Evolutionary conservation across 768 basidiomycete genomes (phyloP), one percentile per base, ranked within the genome.

Genomic region (Brasilioporus rufonigricans): DNA sequence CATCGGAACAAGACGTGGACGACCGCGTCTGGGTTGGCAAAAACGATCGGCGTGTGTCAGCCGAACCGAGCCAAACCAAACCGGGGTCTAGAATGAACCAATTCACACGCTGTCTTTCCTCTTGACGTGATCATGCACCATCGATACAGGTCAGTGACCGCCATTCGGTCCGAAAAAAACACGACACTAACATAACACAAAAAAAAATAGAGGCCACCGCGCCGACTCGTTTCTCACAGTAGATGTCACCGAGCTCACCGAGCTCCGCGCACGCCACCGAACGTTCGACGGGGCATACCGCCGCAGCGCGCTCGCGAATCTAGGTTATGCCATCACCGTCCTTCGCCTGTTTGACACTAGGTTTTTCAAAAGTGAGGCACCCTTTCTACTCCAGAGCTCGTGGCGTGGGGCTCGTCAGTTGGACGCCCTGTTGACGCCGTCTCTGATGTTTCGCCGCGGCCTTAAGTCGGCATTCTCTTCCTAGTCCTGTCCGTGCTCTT

Each of bases 251-350:
- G 84, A 86, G 64, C 79, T 86, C 49, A 83, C 83, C 23, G 91
- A 93, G 65, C 70, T 93, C 18, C 80, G 91, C 14, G 91, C 91
- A 1, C 78, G 90, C 27, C 84, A 89, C 60, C 78, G 91, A 39
- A 93, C 91, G 0, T 92, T 91, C 64, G 81, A 92, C 49, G 91
- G 89, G 16, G 89, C 91, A 14, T 93, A 93, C 70, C 79, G 78
- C 36, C 83, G 91, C 26, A 87, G 85, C 0, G 90, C 90, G 0
- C 75, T 93, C 10, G 83, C 83, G 14, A 82, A 83, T 53, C 76
- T 94, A 2, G 86, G 89, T 0, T 91, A 88, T 63, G 79, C 87
- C 1, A 69, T 92, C 50, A 79, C 89, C 0, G 80, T 93, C 50
- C 74, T 93, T 11, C 83, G 89, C 44, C 78, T 93, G n/a, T 94